A percentile compares a stretch with the other conserved stretches of the same genome.
phyloP scores from a whole-genome alignment of 2,329 filamentous ascomycete species.

The Aspergillus thermomutatus region DNA sequence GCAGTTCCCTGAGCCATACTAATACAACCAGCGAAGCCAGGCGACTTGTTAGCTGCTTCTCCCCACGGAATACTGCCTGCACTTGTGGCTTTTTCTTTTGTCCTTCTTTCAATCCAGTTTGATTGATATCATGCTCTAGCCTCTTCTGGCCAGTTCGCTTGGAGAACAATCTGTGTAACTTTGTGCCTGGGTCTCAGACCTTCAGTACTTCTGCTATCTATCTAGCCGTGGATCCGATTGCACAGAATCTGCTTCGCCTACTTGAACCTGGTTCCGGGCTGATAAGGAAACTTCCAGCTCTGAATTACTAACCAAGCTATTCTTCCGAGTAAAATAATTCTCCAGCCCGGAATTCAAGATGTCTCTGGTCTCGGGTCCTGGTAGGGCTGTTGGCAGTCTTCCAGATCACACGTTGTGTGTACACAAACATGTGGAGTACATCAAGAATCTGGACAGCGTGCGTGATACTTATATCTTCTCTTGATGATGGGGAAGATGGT shows the following conservation, averaged over 20 bases:
- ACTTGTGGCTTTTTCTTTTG: background rate
- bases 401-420: conserved; percentile 52
- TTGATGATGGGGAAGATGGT: conserved; percentile 20
- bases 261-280: background rate
- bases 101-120: background rate
- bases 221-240: background rate
- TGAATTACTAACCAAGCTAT: background rate
- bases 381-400: conserved; percentile 47
- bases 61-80: background rate
- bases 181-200: background rate
- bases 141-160: background rate
- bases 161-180: background rate
- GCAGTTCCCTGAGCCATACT: background rate
- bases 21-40: background rate
- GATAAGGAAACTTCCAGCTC: background rate
- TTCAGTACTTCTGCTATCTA: background rate
- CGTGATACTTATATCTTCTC: conserved; percentile 37
- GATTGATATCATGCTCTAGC: background rate
- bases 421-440: conserved; percentile 81
- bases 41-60: no score
- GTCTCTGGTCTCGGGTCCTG: conserved; percentile 60
- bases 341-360: conserved; percentile 35
- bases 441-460: conserved; percentile 85
- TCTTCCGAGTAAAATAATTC: background rate
- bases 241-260: background rate